These are phyloP conservation scores for Hibiscus mutabilis DNA, from an alignment of 345 rosid genomes.

Conservation along the genomic window DNA sequence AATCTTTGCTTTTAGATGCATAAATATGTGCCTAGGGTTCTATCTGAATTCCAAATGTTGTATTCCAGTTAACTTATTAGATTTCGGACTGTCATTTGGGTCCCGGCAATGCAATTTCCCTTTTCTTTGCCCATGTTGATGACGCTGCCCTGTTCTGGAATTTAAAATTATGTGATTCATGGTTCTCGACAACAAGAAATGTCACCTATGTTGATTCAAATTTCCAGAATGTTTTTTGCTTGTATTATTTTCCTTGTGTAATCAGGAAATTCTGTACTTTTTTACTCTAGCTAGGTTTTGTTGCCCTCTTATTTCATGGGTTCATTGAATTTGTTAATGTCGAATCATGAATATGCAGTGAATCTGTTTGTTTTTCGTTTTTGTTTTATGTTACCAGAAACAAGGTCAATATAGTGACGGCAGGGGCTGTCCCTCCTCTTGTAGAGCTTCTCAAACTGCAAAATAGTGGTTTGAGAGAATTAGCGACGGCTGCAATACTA, in stretches of 20 bases:
- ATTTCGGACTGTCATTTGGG: background rate
- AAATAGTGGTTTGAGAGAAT: conserved; percentile 43
- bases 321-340: background rate
- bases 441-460: conserved; percentile 55
- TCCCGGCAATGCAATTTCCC: background rate
- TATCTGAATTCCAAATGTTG: background rate
- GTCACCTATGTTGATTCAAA: too few species aligned
- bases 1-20: background rate
- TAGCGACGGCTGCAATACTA: conserved; percentile 66
- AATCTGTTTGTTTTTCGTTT: background rate
- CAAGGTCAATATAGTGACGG: conserved; percentile 63
- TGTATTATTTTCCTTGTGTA: background rate
- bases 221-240: background rate
- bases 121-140: background rate
- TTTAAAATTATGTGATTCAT: background rate
- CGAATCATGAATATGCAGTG: background rate
- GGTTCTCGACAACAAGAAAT: background rate
- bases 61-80: too few species aligned
- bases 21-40: background rate
- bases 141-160: background rate
- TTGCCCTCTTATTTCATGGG: background rate
- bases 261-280: background rate
- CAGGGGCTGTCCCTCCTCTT: conserved; percentile 65
- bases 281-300: background rate
- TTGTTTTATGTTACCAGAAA: conserved; percentile 33